Evolutionary conservation across 1,284 basidiomycete species (phyloP), one percentile per base, ranked within the genome.

Genomic region (Tilletia walkeri): DNA sequence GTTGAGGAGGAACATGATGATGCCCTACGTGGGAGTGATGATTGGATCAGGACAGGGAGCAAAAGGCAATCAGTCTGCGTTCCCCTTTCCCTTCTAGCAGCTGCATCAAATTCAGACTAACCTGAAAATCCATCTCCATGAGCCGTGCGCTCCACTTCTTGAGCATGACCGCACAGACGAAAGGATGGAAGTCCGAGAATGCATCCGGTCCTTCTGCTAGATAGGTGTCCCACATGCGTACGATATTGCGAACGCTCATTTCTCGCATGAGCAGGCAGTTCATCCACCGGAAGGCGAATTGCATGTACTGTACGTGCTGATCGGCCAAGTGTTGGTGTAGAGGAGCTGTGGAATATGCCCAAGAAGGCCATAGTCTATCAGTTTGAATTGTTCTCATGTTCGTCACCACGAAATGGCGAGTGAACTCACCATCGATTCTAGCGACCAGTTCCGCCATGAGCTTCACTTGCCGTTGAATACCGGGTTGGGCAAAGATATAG

Each of bases 1-100:
- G 3, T 92, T 93, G 85, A 99, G 95, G 2, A 99, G 87, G 86
- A 97, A 99, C 91, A 99, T 98, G 84, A 99, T 99, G 84, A 98
- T 96, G 67, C 93, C 94, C 93, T 45, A 14, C 41, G 41, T 45
- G 1, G 1, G 41, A 45, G 6, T 45, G 41, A 45, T 7, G 9
- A 14, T 45, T 45, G 6, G 1, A 45, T 45, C 41, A 45, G 41
- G 9, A 45, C 95, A 76, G 2, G 71, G 47, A 38, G 24, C 12
- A 12, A 12, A 36, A 24, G 24, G 2, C 56, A n/a, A n/a, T 12
- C 20, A 47, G 4, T 36, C 6, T 41, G 53, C 41, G n/a, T 67
- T 7, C 20, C 41, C 16, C 1, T 45, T 45, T 14, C 6, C 9
- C 41, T 9, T 45, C 41, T 45, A 9, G 6, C 41, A 45, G 41